Percentiles rank a stretch among this genome's conserved stretches.
phyloP scores from a whole-genome alignment of 2,329 filamentous ascomycete species.

The Cladorrhinum sp. region DNA sequence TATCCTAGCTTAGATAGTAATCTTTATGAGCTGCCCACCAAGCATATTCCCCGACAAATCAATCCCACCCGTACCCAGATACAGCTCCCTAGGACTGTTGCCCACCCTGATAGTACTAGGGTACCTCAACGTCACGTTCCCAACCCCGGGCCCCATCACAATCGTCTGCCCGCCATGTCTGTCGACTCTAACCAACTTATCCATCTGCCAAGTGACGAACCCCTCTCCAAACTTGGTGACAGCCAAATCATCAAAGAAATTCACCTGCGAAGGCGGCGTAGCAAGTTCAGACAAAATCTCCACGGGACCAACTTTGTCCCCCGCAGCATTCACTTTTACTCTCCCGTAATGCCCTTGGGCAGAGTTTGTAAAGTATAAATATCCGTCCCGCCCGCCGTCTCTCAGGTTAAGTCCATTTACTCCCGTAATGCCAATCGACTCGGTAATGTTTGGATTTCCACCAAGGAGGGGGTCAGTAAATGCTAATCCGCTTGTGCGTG shows the following conservation, averaged over 20 bases:
- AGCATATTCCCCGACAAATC: not conserved
- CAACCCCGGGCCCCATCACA: not conserved
- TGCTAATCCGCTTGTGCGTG: not conserved
- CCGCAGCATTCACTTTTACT: not conserved
- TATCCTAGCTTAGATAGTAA: not conserved
- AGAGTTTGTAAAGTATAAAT: slow-evolving; percentile 2
- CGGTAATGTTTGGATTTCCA: not conserved
- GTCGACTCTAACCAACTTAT: not conserved
- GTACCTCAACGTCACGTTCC: not conserved
- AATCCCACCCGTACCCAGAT: not conserved
- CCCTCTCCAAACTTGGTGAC: not conserved
- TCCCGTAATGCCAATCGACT: not conserved
- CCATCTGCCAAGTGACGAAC: not conserved
- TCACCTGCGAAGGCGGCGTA: not conserved
- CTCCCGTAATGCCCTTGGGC: not conserved
- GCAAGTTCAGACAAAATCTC: not conserved
- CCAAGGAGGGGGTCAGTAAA: not conserved
- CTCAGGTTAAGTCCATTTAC: not conserved
- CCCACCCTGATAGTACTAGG: not conserved
- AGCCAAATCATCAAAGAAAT: slow-evolving; percentile 4
- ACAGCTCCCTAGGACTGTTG: not conserved
- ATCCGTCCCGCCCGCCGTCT: not conserved
- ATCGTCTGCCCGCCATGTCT: not conserved
- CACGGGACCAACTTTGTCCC: not conserved
- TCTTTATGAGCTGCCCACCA: not conserved